Evolutionary conservation across 805 yeast species (phyloP).

Genomic region (Candida maesae): DNA sequence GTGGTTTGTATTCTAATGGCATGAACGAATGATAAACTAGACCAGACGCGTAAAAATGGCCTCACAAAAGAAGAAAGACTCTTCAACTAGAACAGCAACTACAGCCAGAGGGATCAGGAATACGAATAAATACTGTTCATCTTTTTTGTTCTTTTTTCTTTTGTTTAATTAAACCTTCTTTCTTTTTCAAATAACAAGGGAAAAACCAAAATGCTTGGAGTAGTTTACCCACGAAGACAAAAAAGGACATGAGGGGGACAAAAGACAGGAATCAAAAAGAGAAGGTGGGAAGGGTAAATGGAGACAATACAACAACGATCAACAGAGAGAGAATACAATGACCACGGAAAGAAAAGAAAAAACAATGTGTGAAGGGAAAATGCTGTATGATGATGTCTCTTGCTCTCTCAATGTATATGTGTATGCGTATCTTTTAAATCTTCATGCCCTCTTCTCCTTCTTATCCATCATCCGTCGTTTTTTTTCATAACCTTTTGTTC

Average conservation of each 20-base stretch:
- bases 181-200: background rate
- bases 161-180: background rate
- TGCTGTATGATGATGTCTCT: conserved; percentile 2
- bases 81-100: background rate
- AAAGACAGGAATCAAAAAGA: background rate
- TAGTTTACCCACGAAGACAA: background rate
- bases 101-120: background rate
- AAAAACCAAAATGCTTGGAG: background rate
- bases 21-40: no score
- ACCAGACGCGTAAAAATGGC: no score
- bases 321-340: background rate
- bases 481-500: conserved; percentile 5
- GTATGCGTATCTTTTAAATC: background rate
- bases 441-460: background rate
- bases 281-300: background rate
- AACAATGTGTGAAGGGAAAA: background rate
- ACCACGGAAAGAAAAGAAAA: background rate
- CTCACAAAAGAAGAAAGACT: no score
- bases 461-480: background rate
- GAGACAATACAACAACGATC: background rate
- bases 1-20: no score
- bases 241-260: background rate
- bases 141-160: background rate
- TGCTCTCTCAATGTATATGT: background rate
- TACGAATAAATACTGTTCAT: conserved; percentile 4